Evolutionary conservation across 768 basidiomycete species (phyloP).

Genomic region (Russula griseocarnosa): DNA sequence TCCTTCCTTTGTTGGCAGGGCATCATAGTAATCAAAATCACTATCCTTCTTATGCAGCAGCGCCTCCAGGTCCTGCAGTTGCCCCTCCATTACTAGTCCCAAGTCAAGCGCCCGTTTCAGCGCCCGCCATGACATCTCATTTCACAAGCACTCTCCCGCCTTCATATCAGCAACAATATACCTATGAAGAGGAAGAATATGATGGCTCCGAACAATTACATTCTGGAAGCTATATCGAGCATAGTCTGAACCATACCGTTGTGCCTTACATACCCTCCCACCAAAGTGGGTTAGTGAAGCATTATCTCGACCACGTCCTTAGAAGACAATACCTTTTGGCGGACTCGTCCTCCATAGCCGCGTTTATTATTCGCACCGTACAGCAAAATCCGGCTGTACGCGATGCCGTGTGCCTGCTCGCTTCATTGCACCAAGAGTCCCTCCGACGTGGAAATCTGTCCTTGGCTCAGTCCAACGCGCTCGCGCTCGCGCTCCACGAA

Average conservation of each 20-base stretch:
- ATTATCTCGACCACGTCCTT: conserved; percentile 62
- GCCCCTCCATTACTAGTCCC: conserved; percentile 2
- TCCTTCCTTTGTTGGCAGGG: conserved; percentile 49
- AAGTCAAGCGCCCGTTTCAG: not conserved
- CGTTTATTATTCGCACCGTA: conserved; percentile 51
- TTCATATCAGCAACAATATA: conserved; percentile 25
- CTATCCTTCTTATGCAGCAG: conserved; percentile 28
- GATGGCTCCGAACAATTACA: conserved; percentile 20
- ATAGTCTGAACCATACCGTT: conserved; percentile 26
- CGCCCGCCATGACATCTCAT: not conserved
- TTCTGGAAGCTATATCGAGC: conserved; percentile 27
- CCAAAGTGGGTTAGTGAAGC: conserved; percentile 34
- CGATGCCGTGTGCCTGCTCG: conserved; percentile 58
- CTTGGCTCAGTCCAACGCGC: not conserved
- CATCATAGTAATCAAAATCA: conserved; percentile 30
- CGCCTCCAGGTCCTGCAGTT: conserved; percentile 9
- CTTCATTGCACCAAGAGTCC: conserved; percentile 50
- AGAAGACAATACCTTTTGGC: conserved; percentile 68
- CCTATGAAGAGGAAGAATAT: conserved; percentile 27
- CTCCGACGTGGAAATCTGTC: conserved; percentile 26
- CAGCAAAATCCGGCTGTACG: conserved; percentile 44
- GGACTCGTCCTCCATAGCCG: conserved; percentile 42
- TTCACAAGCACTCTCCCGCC: conserved; percentile 23
- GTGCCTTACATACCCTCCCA: conserved; percentile 29
- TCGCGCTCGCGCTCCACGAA: not conserved